Evolutionary conservation across 768 basidiomycete species (phyloP).

Genomic region (Lepiota subincarnata): DNA sequence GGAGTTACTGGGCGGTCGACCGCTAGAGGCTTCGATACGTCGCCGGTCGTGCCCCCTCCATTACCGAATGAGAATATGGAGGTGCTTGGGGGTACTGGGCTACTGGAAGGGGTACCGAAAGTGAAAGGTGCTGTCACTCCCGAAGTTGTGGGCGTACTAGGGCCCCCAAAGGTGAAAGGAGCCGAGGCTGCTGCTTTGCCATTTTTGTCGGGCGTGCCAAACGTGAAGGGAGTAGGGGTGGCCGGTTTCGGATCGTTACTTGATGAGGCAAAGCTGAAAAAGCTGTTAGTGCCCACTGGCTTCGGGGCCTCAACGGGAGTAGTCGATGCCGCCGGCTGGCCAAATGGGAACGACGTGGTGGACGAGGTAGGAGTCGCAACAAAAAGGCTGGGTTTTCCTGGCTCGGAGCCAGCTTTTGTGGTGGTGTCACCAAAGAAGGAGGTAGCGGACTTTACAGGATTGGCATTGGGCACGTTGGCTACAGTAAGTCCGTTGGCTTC

Average conservation of each 20-base stretch:
- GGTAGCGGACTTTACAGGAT: neutral
- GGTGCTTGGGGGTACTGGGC: conserved; percentile 22
- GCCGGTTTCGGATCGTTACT: conserved; percentile 9
- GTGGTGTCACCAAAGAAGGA: neutral
- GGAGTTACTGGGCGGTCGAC: conserved; percentile 57
- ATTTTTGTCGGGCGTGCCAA: conserved; percentile 18
- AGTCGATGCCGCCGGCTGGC: conserved; percentile 16
- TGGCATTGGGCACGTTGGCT: too few relatives aligned
- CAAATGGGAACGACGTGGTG: conserved; percentile 33
- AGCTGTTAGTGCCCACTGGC: conserved; percentile 7
- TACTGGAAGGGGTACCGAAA: conserved; percentile 35
- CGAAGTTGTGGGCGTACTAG: conserved; percentile 29
- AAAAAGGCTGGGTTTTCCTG: conserved; percentile 18
- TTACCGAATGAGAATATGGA: conserved; percentile 48
- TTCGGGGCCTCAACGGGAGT: conserved; percentile 14
- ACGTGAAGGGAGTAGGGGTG: conserved; percentile 20
- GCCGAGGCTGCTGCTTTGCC: conserved; percentile 14
- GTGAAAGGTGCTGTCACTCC: conserved; percentile 30
- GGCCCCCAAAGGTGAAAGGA: conserved; percentile 45
- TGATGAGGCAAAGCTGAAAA: conserved; percentile 3
- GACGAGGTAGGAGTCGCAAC: conserved; percentile 18
- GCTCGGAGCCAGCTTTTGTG: conserved; percentile 11
- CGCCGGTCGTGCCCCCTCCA: conserved; percentile 40
- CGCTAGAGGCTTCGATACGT: conserved; percentile 25
- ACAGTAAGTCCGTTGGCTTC: neutral